Base-by-base conservation (phyloP, 805 yeast species). In the Lachancea dasiensis region DNA sequence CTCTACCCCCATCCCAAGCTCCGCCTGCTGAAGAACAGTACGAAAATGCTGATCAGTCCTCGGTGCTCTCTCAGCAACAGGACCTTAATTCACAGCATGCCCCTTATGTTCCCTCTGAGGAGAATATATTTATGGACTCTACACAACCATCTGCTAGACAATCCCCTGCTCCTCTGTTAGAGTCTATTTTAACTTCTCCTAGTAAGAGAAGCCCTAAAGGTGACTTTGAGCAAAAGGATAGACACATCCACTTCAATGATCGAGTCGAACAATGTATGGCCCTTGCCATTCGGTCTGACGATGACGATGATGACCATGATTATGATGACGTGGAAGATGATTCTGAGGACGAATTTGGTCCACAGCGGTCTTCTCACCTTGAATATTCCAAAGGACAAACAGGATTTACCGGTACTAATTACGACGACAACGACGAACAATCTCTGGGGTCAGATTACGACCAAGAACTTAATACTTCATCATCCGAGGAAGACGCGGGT, bases 221-320 rank as follows among this genome's bases (percentile, higher is more conserved):
- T 16, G 30, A 8, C 13, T 29, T 25, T 20, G 39, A 40, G 17
- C 39, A 40, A 39, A 53, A 49, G 22, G 45, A 49, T 35, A 47
- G 94, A 44, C 95, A 75, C 50, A 89, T 92, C 44, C 97, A 89
- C 61, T 92, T 92, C 64, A 92, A 82, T 58, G 94, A 86, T 56
- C 77, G 87, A 38, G 99, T 92, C 22, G 89, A 86, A 58, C 99
- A 92, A 61, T 92, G 98, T 61, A 79, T 85, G 45, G 89, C 95
- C 0, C 57, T 89, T 72, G 33, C 52, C 24, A 50, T 46, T 40
- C 45, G 64, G 28, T 68, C 66, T n/a, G 65, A 64, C 29, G 55
- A 54, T 30, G 52, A 56, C 36, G 54, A 52, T 3, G 51, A 46
- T 5, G 51, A 49, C 10, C 50, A 48, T n/a, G 31, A 40, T 15